Evolutionary conservation across 148 eudicot genomes (phyloP), one percentile per base, ranked within the genome.

Genomic region (Gaultheria prostrata): DNA sequence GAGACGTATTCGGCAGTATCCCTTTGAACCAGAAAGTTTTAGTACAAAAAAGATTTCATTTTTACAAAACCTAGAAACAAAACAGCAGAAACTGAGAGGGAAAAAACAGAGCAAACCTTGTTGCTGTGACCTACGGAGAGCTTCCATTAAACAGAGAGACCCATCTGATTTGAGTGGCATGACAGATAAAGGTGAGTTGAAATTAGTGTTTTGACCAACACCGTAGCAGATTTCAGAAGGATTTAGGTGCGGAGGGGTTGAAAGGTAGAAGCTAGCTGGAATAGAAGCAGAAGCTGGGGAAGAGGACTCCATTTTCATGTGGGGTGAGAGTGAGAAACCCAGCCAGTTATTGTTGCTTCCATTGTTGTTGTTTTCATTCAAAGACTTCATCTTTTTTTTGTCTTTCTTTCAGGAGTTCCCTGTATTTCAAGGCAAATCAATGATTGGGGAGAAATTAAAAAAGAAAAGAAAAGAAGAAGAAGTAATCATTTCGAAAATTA

Each of bases 131-230:
- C 89, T 83, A 46, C 82, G 69, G 56, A 90, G 84, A 59, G 89
- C 89, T 82, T 88, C 91, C 91, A 92, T 92, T 17, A 94, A 67
- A 85, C 93, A 94, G 17, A 94, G 91, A 80, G 98, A 94, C 5
- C 98, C 98, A 87, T 95, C 98, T 75, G 96, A 93, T 33, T 92
- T 94, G 78, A 95, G 91, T n/a, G 98, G 98, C 98, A 95, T 95
- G 1, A 92, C 89, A 83, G 95, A 77, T 77, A 93, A 88, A 33
- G 87, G 84, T n/a, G 92, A 83, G 82, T 56, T 81, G 59, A 89
- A 81, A n/a, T 80, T 88, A 69, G 80, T 87, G 86, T 88, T 85
- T 65, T 89, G 89, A 59, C 85, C 90, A 89, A 85, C 83, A 1
- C 91, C 94, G 77, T 89, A 93, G 83, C 85, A 86, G 71, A 87